phyloP scores from a whole-genome alignment of 1,284 basidiomycete species.

The Naganishia sp. region DNA sequence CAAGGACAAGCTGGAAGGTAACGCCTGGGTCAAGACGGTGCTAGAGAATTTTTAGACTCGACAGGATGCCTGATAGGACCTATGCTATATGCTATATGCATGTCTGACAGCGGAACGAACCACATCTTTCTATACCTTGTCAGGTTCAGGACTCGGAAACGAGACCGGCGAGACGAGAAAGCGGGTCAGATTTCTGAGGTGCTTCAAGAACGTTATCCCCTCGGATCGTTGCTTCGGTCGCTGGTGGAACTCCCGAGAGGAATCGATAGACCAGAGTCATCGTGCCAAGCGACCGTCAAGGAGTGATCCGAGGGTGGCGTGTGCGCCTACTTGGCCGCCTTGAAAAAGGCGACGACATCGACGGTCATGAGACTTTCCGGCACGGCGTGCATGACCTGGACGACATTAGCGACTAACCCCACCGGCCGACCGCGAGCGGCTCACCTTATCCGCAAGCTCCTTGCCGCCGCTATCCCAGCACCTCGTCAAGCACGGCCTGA shows the following conservation, averaged over 20 bases:
- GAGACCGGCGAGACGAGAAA: constrained; percentile 5
- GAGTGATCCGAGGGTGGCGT: not conserved
- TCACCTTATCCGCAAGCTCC: constrained; percentile 66
- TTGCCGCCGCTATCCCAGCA: constrained; percentile 89
- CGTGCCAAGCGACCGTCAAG: no score
- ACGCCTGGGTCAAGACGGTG: constrained; percentile 72
- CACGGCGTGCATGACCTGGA: constrained; percentile 16
- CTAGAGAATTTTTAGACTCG: constrained; percentile 56
- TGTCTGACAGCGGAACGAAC: constrained; percentile 36
- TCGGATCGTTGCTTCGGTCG: not conserved
- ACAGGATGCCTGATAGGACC: no score
- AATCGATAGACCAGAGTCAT: no score
- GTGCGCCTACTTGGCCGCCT: constrained; percentile 1
- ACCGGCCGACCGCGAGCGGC: constrained; percentile 25
- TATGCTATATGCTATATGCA: constrained; percentile 1
- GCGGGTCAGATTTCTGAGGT: constrained; percentile 33
- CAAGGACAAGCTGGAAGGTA: constrained; percentile 67
- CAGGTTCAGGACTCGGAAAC: not conserved
- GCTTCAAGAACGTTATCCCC: constrained; percentile 34
- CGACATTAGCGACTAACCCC: not conserved
- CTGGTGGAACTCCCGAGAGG: no score
- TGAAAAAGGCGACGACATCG: constrained; percentile 23
- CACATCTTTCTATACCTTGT: constrained; percentile 22
- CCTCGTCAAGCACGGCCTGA: constrained; percentile 68
- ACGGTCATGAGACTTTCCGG: constrained; percentile 10